Base-by-base conservation (phyloP, 805 yeast species). In the Priceomyces medius region DNA sequence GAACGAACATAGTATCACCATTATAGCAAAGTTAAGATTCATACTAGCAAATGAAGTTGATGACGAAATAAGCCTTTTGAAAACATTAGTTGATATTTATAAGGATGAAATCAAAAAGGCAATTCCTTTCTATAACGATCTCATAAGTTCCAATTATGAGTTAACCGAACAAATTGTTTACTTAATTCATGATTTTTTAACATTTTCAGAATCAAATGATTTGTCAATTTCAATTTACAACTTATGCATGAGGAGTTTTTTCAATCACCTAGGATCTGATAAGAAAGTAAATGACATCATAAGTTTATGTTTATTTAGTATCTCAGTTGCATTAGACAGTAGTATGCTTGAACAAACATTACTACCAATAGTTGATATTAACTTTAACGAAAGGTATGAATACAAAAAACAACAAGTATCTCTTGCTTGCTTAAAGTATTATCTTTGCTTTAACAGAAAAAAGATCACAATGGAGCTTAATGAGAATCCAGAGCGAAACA, bases 1-100 rank as follows among this genome's bases (percentile, higher is more conserved):
- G 9, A 26, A 26, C 10, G 5, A 5, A 26, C 9, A n/a, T 12
- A 38, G 23, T 9, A 39, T 41, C 7, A 36, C 45, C 10, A 36
- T 40, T 14, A 43, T 34, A 29, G 5, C 29, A 8, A 26, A 26
- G 29, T 31, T 54, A 10, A 41, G 55, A 24, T 50, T 42, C 28
- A 34, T 54, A 10, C 28, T 54, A 3, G 40, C 48, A 2, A 49
- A 34, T 18, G 51, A 51, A 20, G 49, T 45, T 39, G 41, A 44
- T 14, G 40, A 38, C 12, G 44, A 46, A 17, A 10, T 16, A 10
- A 39, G 35, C 14, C 5, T 5, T n/a, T 26, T 26, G 29, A 26
- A 26, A 14, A 12, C n/a, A 26, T 26, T 26, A 14, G 29, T 26
- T 12, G 14, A 26, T 12, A 31, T 33, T 41, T 19, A 23, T n/a